Base-by-base conservation (phyloP, 2,329 filamentous ascomycete species). In the Talaromyces sp. region DNA sequence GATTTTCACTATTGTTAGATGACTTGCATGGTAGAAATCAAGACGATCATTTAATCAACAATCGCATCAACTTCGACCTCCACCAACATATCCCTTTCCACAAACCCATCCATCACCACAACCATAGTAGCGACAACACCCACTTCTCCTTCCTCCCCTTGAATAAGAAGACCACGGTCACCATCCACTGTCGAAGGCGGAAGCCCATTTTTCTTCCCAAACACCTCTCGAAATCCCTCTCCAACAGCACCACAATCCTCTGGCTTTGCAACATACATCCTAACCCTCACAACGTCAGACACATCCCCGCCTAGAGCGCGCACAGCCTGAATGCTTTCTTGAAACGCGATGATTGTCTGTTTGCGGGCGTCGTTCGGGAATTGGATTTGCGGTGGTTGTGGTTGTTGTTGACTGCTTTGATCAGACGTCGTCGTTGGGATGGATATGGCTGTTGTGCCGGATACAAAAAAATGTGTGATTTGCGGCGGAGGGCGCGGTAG, bases 21-120 rank as follows among this genome's bases (percentile, higher is more conserved):
- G n/a, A 44, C 39, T 19, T 44, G 8, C 44, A 19, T 22, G 3
- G n/a, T 47, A 22, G n/a, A 22, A 9, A 47, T 47, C 44, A 25
- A 11, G 5, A 11, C 11, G 9, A 25, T 19, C 44, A 25, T 11
- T 44, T 15, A 47, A 53, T 65, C 62, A 27, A 66, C 62, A 54
- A 75, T 67, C 13, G 73, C 75, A 71, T 77, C 74, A 33, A 76
- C 72, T 58, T 76, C 74, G 55, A 77, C 68, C 63, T 77, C 75
- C n/a, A 77, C 74, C 54, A 75, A 64, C 73, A 77, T 76, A 27
- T 66, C 66, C 32, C 65, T 64, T 63, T 77, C 69, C 13, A 76
- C 69, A 63, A 77, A 77, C 11, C 74, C 74, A 62, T 68, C 65
- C 10, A 66, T 64, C 13, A 75, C 73, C 27, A 53, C 49, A 30